Evolutionary conservation across 768 basidiomycete species (phyloP).

Genomic region (Boletellus ananas): DNA sequence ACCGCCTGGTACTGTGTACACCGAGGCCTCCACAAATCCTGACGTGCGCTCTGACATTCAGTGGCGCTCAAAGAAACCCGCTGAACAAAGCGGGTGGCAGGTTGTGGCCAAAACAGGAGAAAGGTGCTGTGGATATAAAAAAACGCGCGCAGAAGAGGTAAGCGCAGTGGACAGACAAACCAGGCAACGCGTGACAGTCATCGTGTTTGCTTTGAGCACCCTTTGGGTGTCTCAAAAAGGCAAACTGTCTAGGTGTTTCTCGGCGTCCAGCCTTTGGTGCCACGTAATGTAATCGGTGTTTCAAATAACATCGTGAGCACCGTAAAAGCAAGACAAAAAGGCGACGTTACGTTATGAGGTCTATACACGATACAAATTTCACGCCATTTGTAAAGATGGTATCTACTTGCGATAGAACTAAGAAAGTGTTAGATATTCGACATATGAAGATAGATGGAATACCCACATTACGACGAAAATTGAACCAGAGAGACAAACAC

Average conservation of each 20-base stretch:
- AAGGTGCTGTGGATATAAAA: conserved; percentile 3
- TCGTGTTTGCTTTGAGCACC: conserved; percentile 3
- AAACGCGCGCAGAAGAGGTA: background rate
- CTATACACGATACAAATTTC: conserved; percentile 18
- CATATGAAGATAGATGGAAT: conserved; percentile 3
- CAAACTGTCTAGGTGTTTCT: conserved; percentile 5
- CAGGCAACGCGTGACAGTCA: conserved; percentile 1
- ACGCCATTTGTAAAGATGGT: conserved; percentile 14
- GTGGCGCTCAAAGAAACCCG: conserved; percentile 7
- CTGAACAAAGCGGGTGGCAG: conserved; percentile 20
- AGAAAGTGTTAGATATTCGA: conserved; percentile 16
- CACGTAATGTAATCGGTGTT: conserved; percentile 1
- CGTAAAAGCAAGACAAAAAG: conserved; percentile 6
- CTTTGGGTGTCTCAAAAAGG: conserved; percentile 11
- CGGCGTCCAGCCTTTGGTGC: conserved; percentile 5
- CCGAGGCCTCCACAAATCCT: conserved; percentile 1
- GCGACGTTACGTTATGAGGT: conserved; percentile 29
- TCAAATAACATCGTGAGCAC: conserved; percentile 18
- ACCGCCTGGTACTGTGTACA: conserved; percentile 8
- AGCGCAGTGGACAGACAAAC: conserved; percentile 23
- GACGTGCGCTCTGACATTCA: conserved; percentile 15
- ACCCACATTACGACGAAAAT: conserved; percentile 89
- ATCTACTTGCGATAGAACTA: conserved; percentile 80
- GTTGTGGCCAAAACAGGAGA: conserved; percentile 6
- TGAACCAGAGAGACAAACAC: conserved; percentile 94